Evolutionary conservation across 164 flowering plant species (phyloP).

Genomic region (Cinnamomum micranthum): DNA sequence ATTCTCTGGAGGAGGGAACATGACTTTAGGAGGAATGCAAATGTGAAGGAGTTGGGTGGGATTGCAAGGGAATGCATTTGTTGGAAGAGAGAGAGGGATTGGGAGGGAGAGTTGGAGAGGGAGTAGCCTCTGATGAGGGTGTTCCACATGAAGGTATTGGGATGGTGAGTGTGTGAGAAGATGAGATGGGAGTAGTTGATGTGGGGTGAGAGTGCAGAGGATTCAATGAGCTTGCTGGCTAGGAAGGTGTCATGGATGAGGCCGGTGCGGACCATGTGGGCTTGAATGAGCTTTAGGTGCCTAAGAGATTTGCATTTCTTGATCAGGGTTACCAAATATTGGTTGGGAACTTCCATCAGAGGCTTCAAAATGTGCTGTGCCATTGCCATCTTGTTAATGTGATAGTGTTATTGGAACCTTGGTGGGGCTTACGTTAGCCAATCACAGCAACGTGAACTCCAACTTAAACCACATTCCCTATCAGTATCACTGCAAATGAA

Average conservation of each 20-base stretch:
- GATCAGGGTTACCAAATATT: constrained; percentile 5
- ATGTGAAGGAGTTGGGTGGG: constrained; percentile 14
- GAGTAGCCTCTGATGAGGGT: constrained; percentile 26
- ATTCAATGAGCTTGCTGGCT: constrained; percentile 21
- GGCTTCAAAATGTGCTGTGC: background rate
- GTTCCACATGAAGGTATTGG: constrained; percentile 26
- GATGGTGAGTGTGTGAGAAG: constrained; percentile 14
- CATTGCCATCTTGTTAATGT: too few species aligned
- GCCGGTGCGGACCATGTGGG: constrained; percentile 19
- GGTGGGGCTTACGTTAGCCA: too few species aligned
- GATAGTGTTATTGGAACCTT: too few species aligned
- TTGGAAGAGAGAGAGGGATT: constrained; percentile 10
- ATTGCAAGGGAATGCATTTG: constrained; percentile 11
- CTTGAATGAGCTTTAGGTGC: constrained; percentile 18
- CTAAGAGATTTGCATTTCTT: constrained; percentile 10
- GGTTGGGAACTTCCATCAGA: background rate
- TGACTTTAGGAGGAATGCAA: constrained; percentile 21
- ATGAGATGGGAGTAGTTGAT: constrained; percentile 18
- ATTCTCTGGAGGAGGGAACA: constrained; percentile 12
- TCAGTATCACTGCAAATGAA: too few species aligned
- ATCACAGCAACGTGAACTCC: too few species aligned
- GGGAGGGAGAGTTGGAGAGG: constrained; percentile 5
- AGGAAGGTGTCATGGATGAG: constrained; percentile 16
- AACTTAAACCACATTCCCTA: too few species aligned
- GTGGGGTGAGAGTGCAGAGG: constrained; percentile 16